These are phyloP conservation scores for Cladorrhinum samala DNA, from an alignment of 495 filamentous ascomycete genomes.

Conservation along the genomic window DNA sequence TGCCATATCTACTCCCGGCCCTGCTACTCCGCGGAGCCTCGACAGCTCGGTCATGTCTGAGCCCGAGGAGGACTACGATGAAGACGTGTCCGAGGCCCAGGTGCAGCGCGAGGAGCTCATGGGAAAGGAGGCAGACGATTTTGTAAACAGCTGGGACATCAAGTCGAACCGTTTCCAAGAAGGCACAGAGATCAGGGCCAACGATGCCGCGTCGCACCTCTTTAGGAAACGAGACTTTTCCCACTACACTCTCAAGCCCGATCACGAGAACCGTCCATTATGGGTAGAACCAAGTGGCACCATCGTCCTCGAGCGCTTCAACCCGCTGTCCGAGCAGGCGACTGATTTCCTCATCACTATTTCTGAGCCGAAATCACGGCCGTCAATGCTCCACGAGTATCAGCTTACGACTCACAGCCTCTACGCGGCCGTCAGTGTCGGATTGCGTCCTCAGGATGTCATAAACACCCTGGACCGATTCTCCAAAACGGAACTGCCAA, in stretches of 20 bases:
- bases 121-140: constrained; percentile 59
- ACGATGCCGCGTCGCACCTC: constrained; percentile 42
- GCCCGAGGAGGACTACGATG: constrained; percentile 59
- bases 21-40: constrained; percentile 58
- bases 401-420: constrained; percentile 83
- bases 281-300: constrained; percentile 85
- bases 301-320: constrained; percentile 95
- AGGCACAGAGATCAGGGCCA: constrained; percentile 18
- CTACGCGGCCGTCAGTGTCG: constrained; percentile 91
- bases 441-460: constrained; percentile 80
- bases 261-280: constrained; percentile 81
- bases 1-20: constrained; percentile 61
- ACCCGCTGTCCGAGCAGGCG: constrained; percentile 72
- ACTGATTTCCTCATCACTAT: constrained; percentile 95
- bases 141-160: constrained; percentile 34
- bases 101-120: constrained; percentile 49
- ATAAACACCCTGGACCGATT: constrained; percentile 79
- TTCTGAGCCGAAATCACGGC: constrained; percentile 85
- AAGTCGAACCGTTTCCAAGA: constrained; percentile 45
- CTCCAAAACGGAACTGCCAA: constrained; percentile 77
- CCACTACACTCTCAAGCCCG: constrained; percentile 71
- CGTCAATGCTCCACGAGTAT: constrained; percentile 88
- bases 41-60: constrained; percentile 48
- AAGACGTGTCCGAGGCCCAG: constrained; percentile 54
- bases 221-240: constrained; percentile 65